Base-by-base conservation (phyloP, 2,329 filamentous ascomycete species). In the Colletotrichum abscissum region DNA sequence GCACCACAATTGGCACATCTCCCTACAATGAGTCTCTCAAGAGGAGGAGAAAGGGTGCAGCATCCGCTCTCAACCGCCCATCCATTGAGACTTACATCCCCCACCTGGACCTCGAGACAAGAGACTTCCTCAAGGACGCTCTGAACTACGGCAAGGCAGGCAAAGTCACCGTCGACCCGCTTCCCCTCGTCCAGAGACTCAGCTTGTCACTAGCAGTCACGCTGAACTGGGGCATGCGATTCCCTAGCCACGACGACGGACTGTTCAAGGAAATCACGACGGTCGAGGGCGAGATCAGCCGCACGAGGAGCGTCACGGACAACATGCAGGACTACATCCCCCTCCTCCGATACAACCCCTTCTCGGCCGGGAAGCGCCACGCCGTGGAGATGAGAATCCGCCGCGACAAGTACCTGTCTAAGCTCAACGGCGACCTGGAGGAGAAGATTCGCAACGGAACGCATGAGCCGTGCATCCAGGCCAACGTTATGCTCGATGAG, bases 1-100 rank as follows among this genome's bases (percentile, higher is more conserved):
- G 81, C 7, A 80, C 79, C 1, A 81, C 78, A 16, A 92, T 93
- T 67, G 91, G 91, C 2, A 93, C 91, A 1, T 92, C 90, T 0
- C 91, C 91, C 0, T 93, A 91, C 90, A 90, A 92, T 75, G 91
- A 92, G 65, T 91, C 89, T 19, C 92, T 90, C 81, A 93, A 92
- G 79, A 85, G 87, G 12, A 85, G 91, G 7, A 86, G 91, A 54
- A 93, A 92, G 83, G 90, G 91, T 3, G 91, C 91, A 0, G 91
- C 91, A 0, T 92, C 90, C 0, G 91, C 91, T 0, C 83, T 93
- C 57, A 93, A 93, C 79, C 86, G 89, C 5, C 90, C 91, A 0
- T 89, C 90, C 0, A 89, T 91, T 7, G 89, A 92, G 76, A 91
- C 88, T 3, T 93, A 93, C 78, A 91, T 92, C 86, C 91, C 91